Percentiles rank a stretch among this genome's conserved stretches.
These are phyloP conservation scores for Candida frijolesensis DNA, from an alignment of 1,139 yeast genomes.

Conservation along the genomic window DNA sequence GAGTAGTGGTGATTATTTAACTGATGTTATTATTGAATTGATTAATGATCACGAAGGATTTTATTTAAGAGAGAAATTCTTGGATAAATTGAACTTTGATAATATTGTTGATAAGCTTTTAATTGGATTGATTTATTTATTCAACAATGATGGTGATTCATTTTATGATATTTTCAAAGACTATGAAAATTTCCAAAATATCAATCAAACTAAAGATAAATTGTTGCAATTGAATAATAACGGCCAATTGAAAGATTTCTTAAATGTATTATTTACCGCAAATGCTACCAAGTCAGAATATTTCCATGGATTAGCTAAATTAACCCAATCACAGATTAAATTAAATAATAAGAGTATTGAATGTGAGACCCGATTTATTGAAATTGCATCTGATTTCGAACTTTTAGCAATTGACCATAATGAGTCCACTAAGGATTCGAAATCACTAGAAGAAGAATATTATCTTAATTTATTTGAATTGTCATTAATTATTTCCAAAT, in stretches of 20 bases:
- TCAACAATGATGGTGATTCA: conserved; percentile 28
- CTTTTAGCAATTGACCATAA: conserved; percentile 29
- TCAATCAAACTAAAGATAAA: conserved; percentile 4
- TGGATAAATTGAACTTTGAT: conserved; percentile 22
- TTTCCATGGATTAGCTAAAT: conserved; percentile 37
- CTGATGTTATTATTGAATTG: conserved; percentile 36
- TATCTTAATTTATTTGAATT: conserved; percentile 35
- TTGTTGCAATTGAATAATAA: conserved; percentile 16
- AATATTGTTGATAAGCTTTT: conserved; percentile 27
- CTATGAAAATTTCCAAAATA: conserved; percentile 19
- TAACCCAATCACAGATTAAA: conserved; percentile 26
- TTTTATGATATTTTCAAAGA: conserved; percentile 27
- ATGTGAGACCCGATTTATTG: conserved; percentile 22
- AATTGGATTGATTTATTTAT: conserved; percentile 37
- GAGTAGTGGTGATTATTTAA: conserved; percentile 23
- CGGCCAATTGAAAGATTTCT: conserved; percentile 21
- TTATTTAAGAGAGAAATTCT: conserved; percentile 24
- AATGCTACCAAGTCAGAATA: conserved; percentile 25
- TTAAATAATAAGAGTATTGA: conserved; percentile 4
- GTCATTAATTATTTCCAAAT: conserved; percentile 29
- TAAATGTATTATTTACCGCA: conserved; percentile 22
- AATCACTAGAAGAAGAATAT: conserved; percentile 19
- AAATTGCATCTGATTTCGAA: conserved; percentile 35
- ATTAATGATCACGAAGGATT: conserved; percentile 31
- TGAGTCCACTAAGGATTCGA: conserved; percentile 13